Evolutionary conservation across 495 filamentous ascomycete genomes (phyloP), one percentile per base, ranked within the genome.

Genomic region (Talaromyces ruber): DNA sequence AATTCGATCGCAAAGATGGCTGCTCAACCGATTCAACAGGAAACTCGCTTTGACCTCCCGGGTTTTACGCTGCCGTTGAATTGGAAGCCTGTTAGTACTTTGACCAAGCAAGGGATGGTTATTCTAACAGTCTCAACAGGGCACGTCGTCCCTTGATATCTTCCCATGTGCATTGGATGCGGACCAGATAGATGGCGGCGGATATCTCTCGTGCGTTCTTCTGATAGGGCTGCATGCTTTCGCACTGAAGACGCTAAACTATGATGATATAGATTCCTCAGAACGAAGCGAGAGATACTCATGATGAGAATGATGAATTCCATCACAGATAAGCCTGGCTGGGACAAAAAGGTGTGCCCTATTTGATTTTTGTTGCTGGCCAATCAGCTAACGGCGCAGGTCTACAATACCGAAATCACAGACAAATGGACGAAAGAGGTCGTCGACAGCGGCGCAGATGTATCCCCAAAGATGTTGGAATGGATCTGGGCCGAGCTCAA

Each of bases 401-500:
- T 73, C 0, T 82, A 81, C 45, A 75, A 86, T 63, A 72, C 81
- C 3, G 50, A 63, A 43, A 75, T 77, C 59, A 69, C 70, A 0
- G 28, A 53, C 0, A 73, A 74, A 60, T 81, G 79, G 77, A 66
- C 68, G 3, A 47, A 71, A 11, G 76, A 80, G 61, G 64, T 74
- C 16, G 29, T 63, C 2, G 56, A 59, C 3, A 62, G 66, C 24
- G 68, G 58, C 34, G 29, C 12, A 25, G 77, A 76, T 59, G 63
- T 83, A 2, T 74, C 76, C 0, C 61, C 69, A 4, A 69, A 68
- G 7, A 84, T 86, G 81, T 72, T 81, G 58, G 73, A 83, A 16
- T 79, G 72, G 64, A 76, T 82, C 64, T 73, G 85, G 54, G 60
- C 68, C 34, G 84, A 86, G 63, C 68, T 85, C 11, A 72, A 74